Conservation (phyloP, 2,329 filamentous ascomycete genomes). For the Mycosphaerella sp. region DNA sequence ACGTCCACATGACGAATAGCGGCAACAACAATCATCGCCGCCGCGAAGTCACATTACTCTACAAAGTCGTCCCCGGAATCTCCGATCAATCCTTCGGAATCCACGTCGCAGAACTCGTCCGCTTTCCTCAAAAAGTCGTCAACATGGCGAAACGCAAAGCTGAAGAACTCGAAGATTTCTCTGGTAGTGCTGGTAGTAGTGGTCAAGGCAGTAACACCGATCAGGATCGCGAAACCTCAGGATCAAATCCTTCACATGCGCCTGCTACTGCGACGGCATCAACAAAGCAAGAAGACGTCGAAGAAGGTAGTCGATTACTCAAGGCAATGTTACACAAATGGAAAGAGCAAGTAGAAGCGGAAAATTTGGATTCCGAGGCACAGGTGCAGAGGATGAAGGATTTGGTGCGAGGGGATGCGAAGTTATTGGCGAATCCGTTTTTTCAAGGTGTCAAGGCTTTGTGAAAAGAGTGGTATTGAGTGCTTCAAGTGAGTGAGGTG, state of each 20-base stretch:
- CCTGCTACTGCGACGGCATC: constrained; percentile 37
- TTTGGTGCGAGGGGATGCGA: constrained; percentile 66
- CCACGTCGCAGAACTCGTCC: constrained; percentile 92
- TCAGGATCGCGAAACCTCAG: too few relatives aligned
- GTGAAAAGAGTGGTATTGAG: constrained; percentile 20
- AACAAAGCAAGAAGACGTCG: constrained; percentile 71
- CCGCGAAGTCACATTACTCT: constrained; percentile 83
- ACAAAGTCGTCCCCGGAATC: constrained; percentile 92
- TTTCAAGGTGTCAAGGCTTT: constrained; percentile 54
- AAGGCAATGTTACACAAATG: constrained; percentile 78
- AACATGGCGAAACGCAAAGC: constrained; percentile 99
- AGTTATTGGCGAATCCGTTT: constrained; percentile 57
- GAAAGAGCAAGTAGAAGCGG: constrained; percentile 60
- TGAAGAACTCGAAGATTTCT: constrained; percentile 95
- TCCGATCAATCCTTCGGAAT: constrained; percentile 98
- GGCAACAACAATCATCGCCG: constrained; percentile 38
- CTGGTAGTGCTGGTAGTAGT: constrained; percentile 47
- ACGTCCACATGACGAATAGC: constrained; percentile 30
- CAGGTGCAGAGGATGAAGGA: constrained; percentile 74
- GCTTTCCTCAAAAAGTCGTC: constrained; percentile 94
- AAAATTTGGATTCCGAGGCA: constrained; percentile 61
- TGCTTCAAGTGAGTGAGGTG: too few relatives aligned
- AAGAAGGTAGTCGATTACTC: constrained; percentile 76
- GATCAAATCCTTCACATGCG: constrained; percentile 27
- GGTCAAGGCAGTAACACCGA: too few relatives aligned